phyloP scores from a whole-genome alignment of 495 filamentous ascomycete species.

The Melanomma pulvis-pyrius region DNA sequence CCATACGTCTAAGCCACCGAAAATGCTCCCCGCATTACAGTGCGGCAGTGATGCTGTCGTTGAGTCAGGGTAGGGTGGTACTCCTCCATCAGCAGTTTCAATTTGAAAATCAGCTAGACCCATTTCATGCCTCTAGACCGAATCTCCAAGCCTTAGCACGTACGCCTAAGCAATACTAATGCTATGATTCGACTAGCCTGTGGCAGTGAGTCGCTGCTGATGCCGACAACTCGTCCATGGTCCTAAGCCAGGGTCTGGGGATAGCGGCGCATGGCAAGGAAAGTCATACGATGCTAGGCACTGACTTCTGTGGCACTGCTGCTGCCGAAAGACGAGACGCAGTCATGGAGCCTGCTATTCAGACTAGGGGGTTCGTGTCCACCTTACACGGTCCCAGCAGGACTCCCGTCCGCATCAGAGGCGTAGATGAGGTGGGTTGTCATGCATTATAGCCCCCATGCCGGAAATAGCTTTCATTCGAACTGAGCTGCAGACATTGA shows the following conservation, averaged over 20 bases:
- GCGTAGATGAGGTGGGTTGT: constrained; percentile 16
- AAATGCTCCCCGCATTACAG: constrained; percentile 7
- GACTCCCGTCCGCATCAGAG: constrained; percentile 14
- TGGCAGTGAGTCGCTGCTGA: constrained; percentile 2
- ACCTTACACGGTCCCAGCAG: constrained; percentile 11
- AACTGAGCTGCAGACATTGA: constrained; percentile 14
- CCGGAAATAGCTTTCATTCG: constrained; percentile 16
- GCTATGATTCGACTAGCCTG: constrained; percentile 11
- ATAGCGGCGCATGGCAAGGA: neutral
- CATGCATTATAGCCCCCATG: constrained; percentile 12
- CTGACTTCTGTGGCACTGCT: constrained; percentile 2
- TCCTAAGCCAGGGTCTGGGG: constrained; percentile 1
- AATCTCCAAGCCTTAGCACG: constrained; percentile 17
- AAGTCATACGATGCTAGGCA: neutral
- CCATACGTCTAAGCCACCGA: constrained; percentile 10
- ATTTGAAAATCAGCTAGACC: constrained; percentile 15
- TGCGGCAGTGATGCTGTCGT: constrained; percentile 9
- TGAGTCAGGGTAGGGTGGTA: constrained; percentile 6
- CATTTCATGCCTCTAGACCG: constrained; percentile 15
- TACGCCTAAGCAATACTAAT: constrained; percentile 11
- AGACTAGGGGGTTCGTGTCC: constrained; percentile 17
- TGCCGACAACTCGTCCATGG: constrained; percentile 3
- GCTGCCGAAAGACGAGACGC: constrained; percentile 15
- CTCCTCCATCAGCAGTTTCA: constrained; percentile 17
- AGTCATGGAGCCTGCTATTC: constrained; percentile 14